A percentile compares a stretch with the other conserved stretches of the same genome.
These are phyloP conservation scores for Exophiala dermatitidis DNA, from an alignment of 2,329 filamentous ascomycete species.

Conservation along the genomic window DNA sequence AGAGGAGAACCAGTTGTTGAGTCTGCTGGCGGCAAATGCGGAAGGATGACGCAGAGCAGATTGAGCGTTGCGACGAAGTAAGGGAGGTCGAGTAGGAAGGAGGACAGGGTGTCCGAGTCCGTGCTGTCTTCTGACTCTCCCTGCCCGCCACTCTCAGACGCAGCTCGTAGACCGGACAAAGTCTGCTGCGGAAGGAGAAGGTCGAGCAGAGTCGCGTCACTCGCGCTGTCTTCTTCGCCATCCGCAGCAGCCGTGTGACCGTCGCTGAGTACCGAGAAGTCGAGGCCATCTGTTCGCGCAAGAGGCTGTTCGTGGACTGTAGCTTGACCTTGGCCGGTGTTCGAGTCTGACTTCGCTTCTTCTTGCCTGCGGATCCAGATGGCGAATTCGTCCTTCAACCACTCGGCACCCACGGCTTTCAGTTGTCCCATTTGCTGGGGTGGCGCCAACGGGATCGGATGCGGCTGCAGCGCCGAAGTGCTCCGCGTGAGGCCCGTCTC, in stretches of 20 bases:
- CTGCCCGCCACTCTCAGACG: too few relatives aligned
- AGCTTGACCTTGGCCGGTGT: not conserved
- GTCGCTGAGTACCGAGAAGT: slow-evolving; percentile 1
- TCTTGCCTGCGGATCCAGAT: slow-evolving; percentile 1
- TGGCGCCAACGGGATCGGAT: slow-evolving; percentile 17
- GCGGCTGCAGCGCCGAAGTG: slow-evolving; percentile 19
- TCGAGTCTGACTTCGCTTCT: too few relatives aligned
- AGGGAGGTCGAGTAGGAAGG: slow-evolving; percentile 21
- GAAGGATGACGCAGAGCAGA: slow-evolving; percentile 18
- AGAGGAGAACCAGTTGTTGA: not conserved
- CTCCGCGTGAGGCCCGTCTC: slow-evolving; percentile 19
- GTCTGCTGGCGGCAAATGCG: slow-evolving; percentile 3
- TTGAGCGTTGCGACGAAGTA: slow-evolving; percentile 26
- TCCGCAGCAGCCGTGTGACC: not conserved
- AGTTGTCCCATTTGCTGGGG: slow-evolving; percentile 19
- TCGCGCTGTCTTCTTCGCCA: not conserved
- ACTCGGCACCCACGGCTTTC: slow-evolving; percentile 26
- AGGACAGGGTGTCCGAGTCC: slow-evolving; percentile 2
- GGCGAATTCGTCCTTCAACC: slow-evolving; percentile 25
- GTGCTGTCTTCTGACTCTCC: too few relatives aligned
- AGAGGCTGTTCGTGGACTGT: not conserved
- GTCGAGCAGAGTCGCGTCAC: slow-evolving; percentile 3
- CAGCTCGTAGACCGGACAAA: too few relatives aligned
- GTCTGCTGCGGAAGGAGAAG: slow-evolving; percentile 18
- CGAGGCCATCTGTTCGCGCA: not conserved